Base-by-base conservation (phyloP, 176 grass and related monocot genomes). In the Lolium multiflorum region DNA sequence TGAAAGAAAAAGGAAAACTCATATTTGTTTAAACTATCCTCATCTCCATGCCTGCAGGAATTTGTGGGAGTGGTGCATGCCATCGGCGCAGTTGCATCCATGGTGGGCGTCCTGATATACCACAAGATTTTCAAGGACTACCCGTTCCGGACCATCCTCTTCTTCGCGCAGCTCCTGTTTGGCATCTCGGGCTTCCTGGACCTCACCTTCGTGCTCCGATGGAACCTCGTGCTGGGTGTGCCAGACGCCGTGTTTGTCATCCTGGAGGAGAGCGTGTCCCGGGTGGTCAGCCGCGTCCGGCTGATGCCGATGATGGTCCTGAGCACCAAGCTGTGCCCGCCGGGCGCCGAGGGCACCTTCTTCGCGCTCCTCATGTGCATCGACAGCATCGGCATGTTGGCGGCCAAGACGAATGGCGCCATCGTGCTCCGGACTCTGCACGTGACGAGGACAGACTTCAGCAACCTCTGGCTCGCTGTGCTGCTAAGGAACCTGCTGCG, bases 301-400 rank as follows among this genome's bases (percentile, higher is more conserved):
- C 91, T 94, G 78, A 92, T 95, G 84, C 93, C 96, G 17, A 98
- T 98, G 96, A 93, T 95, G 71, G 91, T 95, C 62, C 82, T 94
- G 39, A 98, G 96, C 83, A 90, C 91, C 22, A 93, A 91, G 84
- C 89, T 98, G 26, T 94, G 93, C 77, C 91, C 89, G 4, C 66
- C 87, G 3, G 93, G 96, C 12, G 89, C 90, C 9, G 96, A 98
- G 81, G 93, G 93, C 25, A 98, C 96, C 65, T 95, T 98, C 86
- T 98, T 98, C 37, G 95, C 91, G 3, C 93, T 95, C 67, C 91
- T 98, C 51, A 95, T 95, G 96, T 98, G 93, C 83, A 98, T 95
- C 18, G 96, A 95, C 76, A 95, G 88, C 77, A 22, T 92, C 0
- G 93, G 95, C 78, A 76, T 83, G 62, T 79, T 95, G 87, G 16